phyloP scores from a whole-genome alignment of 306 rosid genomes.

The Prosopis cineraria region DNA sequence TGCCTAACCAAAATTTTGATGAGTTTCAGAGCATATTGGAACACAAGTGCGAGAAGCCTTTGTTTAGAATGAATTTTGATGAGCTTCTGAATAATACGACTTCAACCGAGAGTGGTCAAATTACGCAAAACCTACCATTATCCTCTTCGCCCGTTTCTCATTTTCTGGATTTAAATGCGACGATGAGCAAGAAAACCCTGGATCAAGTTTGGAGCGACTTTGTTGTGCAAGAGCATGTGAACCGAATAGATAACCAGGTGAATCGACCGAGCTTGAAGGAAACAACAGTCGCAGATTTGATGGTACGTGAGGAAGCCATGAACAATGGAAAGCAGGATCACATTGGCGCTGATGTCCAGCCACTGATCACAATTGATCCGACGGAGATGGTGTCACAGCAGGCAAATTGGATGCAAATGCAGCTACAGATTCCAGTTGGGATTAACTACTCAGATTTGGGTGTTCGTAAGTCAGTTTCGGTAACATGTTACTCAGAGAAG shows the following conservation, averaged over 20 bases:
- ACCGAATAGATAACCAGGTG: neutral
- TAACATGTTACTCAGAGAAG: slow-evolving; percentile 42
- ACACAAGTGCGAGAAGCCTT: slow-evolving; percentile 30
- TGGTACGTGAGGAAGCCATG: slow-evolving; percentile 5
- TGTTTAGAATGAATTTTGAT: slow-evolving; percentile 40
- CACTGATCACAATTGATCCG: slow-evolving; percentile 37
- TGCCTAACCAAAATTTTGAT: slow-evolving; percentile 35
- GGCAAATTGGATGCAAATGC: slow-evolving; percentile 51
- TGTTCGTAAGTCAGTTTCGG: slow-evolving; percentile 35
- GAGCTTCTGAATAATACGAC: slow-evolving; percentile 41
- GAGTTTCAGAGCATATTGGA: slow-evolving; percentile 46
- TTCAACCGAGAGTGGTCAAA: slow-evolving; percentile 39
- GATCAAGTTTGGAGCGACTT: slow-evolving; percentile 37
- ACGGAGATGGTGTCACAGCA: slow-evolving; percentile 37
- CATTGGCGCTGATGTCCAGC: slow-evolving; percentile 5
- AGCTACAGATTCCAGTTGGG: slow-evolving; percentile 8
- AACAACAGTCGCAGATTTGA: slow-evolving; percentile 29
- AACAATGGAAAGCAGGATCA: slow-evolving; percentile 12
- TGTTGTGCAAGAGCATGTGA: slow-evolving; percentile 30
- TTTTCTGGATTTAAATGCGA: slow-evolving; percentile 29
- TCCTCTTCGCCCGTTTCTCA: slow-evolving; percentile 36
- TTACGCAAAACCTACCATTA: slow-evolving; percentile 43
- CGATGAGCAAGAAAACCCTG: slow-evolving; percentile 31
- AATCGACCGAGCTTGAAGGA: slow-evolving; percentile 5
- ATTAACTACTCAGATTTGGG: neutral